Evolutionary conservation across 1,139 yeast genomes (phyloP), one percentile per base, ranked within the genome.

Genomic region (Pneumocystis oryctolagi): DNA sequence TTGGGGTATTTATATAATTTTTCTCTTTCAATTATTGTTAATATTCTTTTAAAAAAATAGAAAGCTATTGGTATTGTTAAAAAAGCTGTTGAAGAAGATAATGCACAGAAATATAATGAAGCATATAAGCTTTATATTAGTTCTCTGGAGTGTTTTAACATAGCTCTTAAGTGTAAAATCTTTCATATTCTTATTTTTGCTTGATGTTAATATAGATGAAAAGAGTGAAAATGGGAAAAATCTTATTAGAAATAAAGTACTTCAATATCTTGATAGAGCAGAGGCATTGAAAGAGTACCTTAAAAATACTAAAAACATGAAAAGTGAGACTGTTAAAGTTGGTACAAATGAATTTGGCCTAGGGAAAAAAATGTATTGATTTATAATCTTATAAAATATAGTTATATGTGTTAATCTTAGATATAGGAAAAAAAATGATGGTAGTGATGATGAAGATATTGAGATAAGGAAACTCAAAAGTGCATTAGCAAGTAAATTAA

Each of bases 21-120:
- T 20, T 35, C 12, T 35, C 25, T 32, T 5, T 5, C 4, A 32
- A 20, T 12, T 30, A 20, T 12, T 35, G 14, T 57, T 39, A 4
- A 57, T 57, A 97, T 92, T 73, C n/a, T 90, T 92, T 73, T 79
- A 92, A 61, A 84, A 47, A 35, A 20, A 25, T 30, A 87, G 67
- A 94, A 92, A 74, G 99, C 97, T 28, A 89, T 92, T 40, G 97
- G 89, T 68, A 80, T 90, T 61, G 95, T 92, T 18, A 95, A 89
- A 71, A 86, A 86, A 74, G 98, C 98, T 32, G 89, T 94, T 64
- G 96, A 90, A 72, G 90, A 95, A 6, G 99, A 94, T 73, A 84
- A 89, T 31, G 92, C 90, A 37, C 87, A 94, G 60, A 80, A 86
- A 68, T 92, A 90, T 70, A 96, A 89, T 65, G 97, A 92, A 68